Evolutionary conservation across 306 rosid genomes (phyloP).

Genomic region (Alnus glutinosa): DNA sequence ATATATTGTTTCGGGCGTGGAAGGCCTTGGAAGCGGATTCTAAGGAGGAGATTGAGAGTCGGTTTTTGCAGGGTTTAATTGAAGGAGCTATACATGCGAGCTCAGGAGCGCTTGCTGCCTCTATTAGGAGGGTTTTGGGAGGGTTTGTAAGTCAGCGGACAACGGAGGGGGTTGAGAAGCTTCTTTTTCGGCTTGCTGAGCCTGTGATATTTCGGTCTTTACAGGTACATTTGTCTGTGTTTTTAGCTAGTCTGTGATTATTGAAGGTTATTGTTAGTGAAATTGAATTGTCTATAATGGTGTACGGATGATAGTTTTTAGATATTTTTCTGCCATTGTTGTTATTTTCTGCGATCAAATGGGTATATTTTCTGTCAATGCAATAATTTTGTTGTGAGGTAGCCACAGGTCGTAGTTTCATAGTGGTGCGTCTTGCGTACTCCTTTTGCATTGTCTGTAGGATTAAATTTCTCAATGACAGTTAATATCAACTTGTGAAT

Average conservation of each 20-base stretch:
- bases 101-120: slow-evolving; percentile 57
- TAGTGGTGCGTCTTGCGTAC: not conserved
- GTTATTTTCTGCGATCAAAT: not conserved
- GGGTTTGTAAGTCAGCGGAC: slow-evolving; percentile 86
- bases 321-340: not conserved
- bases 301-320: not conserved
- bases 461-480: not conserved
- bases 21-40: slow-evolving; percentile 47
- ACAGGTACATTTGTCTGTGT: slow-evolving; percentile 52
- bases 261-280: not conserved
- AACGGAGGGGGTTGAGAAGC: slow-evolving; percentile 74
- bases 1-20: slow-evolving; percentile 85
- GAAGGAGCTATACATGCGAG: slow-evolving; percentile 68
- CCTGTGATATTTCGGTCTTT: slow-evolving; percentile 89
- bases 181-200: slow-evolving; percentile 71
- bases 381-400: not conserved
- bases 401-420: not conserved
- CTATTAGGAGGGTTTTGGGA: slow-evolving; percentile 76
- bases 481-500: not conserved
- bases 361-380: not conserved
- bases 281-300: not conserved
- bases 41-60: slow-evolving; percentile 57
- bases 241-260: not conserved
- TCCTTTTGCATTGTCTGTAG: not conserved
- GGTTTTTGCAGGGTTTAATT: slow-evolving; percentile 76